Evolutionary conservation across 495 filamentous ascomycete genomes (phyloP).

Genomic region (Neurospora sp.): DNA sequence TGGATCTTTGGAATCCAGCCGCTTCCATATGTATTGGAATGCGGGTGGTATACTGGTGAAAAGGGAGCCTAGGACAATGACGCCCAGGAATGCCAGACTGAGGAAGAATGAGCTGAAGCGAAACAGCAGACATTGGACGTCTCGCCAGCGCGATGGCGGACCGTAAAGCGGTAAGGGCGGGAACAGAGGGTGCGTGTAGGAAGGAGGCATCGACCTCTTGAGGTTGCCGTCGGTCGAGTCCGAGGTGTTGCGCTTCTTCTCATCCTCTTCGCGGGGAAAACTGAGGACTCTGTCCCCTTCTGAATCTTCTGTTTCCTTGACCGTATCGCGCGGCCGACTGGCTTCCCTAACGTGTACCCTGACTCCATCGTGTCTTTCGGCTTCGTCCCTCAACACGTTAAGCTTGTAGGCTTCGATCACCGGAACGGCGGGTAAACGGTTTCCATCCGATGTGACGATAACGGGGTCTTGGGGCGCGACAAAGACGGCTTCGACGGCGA

Average conservation of each 20-base stretch:
- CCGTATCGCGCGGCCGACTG: constrained; percentile 4
- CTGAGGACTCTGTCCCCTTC: constrained; percentile 5
- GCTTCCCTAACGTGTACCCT: constrained; percentile 16
- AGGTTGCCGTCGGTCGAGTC: constrained; percentile 26
- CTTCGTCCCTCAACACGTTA: constrained; percentile 49
- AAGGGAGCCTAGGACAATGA: constrained; percentile 65
- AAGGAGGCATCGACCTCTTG: constrained; percentile 42
- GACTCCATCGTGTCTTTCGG: constrained; percentile 20
- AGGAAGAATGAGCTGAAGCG: constrained; percentile 59
- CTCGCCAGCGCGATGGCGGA: constrained; percentile 52
- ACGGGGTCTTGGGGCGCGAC: constrained; percentile 62
- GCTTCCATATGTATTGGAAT: constrained; percentile 35
- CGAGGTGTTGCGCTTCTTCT: constrained; percentile 4
- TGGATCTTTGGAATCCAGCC: constrained; percentile 46
- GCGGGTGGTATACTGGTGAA: constrained; percentile 48
- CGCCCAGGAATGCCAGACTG: constrained; percentile 62
- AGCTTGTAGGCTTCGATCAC: constrained; percentile 56
- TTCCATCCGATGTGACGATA: constrained; percentile 55
- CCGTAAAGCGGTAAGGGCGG: constrained; percentile 80
- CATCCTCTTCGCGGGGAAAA: constrained; percentile 3
- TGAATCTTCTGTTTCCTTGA: constrained; percentile 2
- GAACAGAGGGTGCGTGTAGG: constrained; percentile 73
- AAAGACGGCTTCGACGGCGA: constrained; percentile 56
- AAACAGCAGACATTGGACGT: constrained; percentile 54
- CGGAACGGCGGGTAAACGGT: constrained; percentile 54